Conservation (phyloP, 176 grass and related monocot genomes). For the Leersia perrieri region DNA sequence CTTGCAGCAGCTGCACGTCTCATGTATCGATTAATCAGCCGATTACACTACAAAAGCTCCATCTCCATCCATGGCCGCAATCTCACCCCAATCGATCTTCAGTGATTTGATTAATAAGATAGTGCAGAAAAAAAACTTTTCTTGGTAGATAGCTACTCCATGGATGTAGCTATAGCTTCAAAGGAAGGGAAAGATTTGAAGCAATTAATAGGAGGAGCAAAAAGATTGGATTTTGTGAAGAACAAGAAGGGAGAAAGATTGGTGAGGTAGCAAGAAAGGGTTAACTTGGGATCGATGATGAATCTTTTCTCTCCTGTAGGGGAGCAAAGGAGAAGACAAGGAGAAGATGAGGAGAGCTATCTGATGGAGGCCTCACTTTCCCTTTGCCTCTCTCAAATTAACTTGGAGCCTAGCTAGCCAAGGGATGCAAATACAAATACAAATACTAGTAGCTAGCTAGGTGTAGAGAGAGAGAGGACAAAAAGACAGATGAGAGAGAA, state of each 20-base stretch:
- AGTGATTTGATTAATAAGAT: not conserved
- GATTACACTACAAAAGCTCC: not conserved
- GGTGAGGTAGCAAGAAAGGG: not conserved
- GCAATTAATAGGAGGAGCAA: not conserved
- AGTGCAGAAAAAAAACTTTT: not conserved
- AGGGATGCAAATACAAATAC: constrained; percentile 21
- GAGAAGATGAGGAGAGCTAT: constrained; percentile 10
- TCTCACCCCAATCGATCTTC: constrained; percentile 5
- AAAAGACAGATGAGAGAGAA: constrained; percentile 14
- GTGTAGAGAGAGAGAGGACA: constrained; percentile 3
- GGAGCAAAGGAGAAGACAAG: constrained; percentile 9
- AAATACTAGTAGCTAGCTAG: constrained; percentile 28
- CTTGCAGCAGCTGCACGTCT: not conserved
- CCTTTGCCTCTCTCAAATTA: constrained; percentile 38
- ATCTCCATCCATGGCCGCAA: constrained; percentile 18
- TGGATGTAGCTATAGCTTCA: not conserved
- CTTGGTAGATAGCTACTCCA: not conserved
- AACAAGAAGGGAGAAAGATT: not conserved
- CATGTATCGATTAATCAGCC: constrained; percentile 39
- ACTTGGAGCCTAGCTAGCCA: constrained; percentile 1
- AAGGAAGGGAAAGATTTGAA: not conserved
- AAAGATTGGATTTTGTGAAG: not conserved
- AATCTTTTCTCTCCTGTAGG: constrained; percentile 15
- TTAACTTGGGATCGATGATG: not conserved
- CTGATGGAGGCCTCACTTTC: constrained; percentile 33